Conservation (phyloP, 2,329 filamentous ascomycete species). For the Rutstroemia sydowiana region DNA sequence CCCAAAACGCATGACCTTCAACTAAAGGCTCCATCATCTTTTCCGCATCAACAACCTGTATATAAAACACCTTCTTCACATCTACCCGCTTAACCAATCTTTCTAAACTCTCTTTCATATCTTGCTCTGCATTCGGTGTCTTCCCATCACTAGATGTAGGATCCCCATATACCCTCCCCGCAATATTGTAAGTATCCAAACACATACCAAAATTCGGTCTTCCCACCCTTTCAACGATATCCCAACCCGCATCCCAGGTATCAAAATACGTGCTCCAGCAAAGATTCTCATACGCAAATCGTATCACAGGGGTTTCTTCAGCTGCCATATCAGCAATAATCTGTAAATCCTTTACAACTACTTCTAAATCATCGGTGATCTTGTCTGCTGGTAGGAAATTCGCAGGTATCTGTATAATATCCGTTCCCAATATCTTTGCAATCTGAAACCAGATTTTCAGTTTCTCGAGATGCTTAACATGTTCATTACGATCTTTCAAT, state of each 20-base stretch:
- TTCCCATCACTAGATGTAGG: constrained; percentile 46
- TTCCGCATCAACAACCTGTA: constrained; percentile 71
- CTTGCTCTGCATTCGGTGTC: constrained; percentile 46
- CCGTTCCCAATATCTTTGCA: constrained; percentile 47
- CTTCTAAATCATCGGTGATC: constrained; percentile 44
- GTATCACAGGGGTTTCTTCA: constrained; percentile 45
- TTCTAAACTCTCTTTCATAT: constrained; percentile 34
- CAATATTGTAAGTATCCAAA: constrained; percentile 72
- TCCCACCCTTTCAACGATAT: constrained; percentile 56
- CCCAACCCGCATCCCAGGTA: constrained; percentile 66
- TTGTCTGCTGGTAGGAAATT: not conserved
- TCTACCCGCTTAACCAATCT: constrained; percentile 37
- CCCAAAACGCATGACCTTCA: constrained; percentile 48
- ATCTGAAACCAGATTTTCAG: constrained; percentile 65
- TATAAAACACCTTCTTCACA: constrained; percentile 60
- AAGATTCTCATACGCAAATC: constrained; percentile 66
- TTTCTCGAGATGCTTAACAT: constrained; percentile 50
- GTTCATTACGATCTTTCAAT: constrained; percentile 53
- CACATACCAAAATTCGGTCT: constrained; percentile 61
- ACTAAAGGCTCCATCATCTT: constrained; percentile 49
- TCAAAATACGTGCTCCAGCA: constrained; percentile 66
- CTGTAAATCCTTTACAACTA: constrained; percentile 55
- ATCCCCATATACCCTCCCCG: constrained; percentile 62
- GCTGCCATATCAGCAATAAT: constrained; percentile 61
- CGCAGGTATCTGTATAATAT: constrained; percentile 35